Evolutionary conservation across 1,284 basidiomycete species (phyloP), one percentile per base, ranked within the genome.

Genomic region (Golubevia sp.): DNA sequence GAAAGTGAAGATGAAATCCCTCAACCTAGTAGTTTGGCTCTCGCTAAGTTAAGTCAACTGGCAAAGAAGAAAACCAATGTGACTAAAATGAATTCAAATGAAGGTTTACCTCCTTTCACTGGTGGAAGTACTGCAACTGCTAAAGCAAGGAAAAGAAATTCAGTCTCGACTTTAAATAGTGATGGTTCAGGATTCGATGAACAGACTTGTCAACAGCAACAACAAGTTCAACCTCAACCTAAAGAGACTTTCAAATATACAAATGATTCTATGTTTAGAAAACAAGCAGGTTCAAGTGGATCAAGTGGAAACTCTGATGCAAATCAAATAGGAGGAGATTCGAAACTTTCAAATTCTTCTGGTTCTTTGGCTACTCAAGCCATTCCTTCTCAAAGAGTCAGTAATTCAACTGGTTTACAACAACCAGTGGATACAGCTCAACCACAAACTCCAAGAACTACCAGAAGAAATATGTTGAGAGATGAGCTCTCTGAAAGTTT

Each of bases 401-500:
- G n/a, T n/a, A n/a, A n/a, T n/a, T n/a, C n/a, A n/a, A 34, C 30
- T 11, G 11, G 4, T 3, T 34, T 11, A 34, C 4, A 34, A 18
- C 54, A 21, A 23, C 24, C 11, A 23, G 11, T 58, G 4, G 49
- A 57, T 4, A 51, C 38, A 1, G 70, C 73, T 0, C 68, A 73
- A 30, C 71, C 82, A 4, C 76, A 80, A 64, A 81, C 81, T 26
- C 82, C 81, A 8, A 68, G 75, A 23, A 84, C 81, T 18, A 78
- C 78, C 27, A 71, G 82, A 26, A 70, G 77, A 24, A 82, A 80
- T 64, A 82, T 82, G 79, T 64, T 83, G 18, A 67, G 67, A 30
- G 76, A 79, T 57, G 80, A 83, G 64, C 67, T 83, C 25, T 79
- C 76, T 26, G 79, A 83, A 60, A 76, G 73, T 56, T 61, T 83